Base-by-base conservation (phyloP, 169 alveolate species). In the Plasmodium sp. region DNA sequence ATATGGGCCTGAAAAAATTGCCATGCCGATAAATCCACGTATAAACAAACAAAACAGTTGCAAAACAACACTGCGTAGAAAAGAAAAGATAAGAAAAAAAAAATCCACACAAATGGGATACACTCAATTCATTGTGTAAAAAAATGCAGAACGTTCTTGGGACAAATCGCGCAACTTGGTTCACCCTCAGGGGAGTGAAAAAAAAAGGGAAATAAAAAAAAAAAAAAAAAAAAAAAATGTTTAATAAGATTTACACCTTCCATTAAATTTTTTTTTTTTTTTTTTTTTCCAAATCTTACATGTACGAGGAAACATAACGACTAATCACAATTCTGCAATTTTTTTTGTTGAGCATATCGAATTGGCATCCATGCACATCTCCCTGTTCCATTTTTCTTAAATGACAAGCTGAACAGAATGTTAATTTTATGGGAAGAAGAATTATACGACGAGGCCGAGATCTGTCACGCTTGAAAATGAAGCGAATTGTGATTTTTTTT, bases 361-460 rank as follows among this genome's bases (percentile, higher is more conserved):
- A 58, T 58, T 58, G 74, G 0, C 33, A 58, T 58, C 14, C 74
- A 58, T 58, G 74, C 74, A 58, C 74, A 58, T 58, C 74, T 58
- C 0, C 1, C 1, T 58, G 74, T 58, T 58, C 36, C 56, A 80
- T 80, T 45, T 80, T 79, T 85, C 48, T 74, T 71, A 31, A 72
- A 45, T 43, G 41, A 31, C 7, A 22, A 73, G 43, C 45, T 58
- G 41, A 83, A 34, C 41, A 84, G 77, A 84, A 58, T 84, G 77
- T 41, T 48, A 72, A 73, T 48, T 73, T 83, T 83, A 83, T 67
- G 48, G 75, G 7, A 48, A 83, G 39, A 73, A 43, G 45, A 84
- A 73, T 39, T 84, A 58, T 73, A 43, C 79, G 54, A 84, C 75
- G 77, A 31, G 58, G 6, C 74, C 51, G n/a, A 27, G 41, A 9